These are phyloP conservation scores for Pontederia crassipes DNA, from an alignment of 176 grass and related monocot genomes.

Conservation along the genomic window DNA sequence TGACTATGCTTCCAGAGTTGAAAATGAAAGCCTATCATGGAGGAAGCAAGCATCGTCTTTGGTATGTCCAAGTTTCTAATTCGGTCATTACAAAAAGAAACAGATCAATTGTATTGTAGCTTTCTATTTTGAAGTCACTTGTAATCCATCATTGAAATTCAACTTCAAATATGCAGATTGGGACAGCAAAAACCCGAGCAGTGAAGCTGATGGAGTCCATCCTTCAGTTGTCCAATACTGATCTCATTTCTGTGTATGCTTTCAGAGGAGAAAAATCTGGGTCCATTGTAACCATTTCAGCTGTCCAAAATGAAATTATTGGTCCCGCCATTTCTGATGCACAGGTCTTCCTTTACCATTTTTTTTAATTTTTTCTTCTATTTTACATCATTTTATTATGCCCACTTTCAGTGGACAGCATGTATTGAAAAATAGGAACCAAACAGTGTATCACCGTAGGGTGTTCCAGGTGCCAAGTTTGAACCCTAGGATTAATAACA, in stretches of 20 bases:
- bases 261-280: slow-evolving; percentile 47
- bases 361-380: neutral
- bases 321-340: slow-evolving; percentile 60
- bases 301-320: slow-evolving; percentile 91
- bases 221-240: slow-evolving; percentile 85
- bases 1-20: slow-evolving; percentile 52
- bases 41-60: slow-evolving; percentile 59
- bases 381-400: too few relatives aligned
- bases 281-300: slow-evolving; percentile 30
- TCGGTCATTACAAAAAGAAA: neutral
- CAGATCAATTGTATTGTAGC: neutral
- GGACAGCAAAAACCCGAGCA: slow-evolving; percentile 67
- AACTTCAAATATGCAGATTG: slow-evolving; percentile 48
- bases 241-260: slow-evolving; percentile 71
- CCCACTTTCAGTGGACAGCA: too few relatives aligned
- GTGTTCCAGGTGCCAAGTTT: too few relatives aligned
- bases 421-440: too few relatives aligned
- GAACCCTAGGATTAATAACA: too few relatives aligned
- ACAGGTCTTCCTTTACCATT: slow-evolving; percentile 24
- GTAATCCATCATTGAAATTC: neutral
- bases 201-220: slow-evolving; percentile 70
- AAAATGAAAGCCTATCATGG: slow-evolving; percentile 54
- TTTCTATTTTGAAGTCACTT: neutral
- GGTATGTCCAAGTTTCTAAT: slow-evolving; percentile 38
- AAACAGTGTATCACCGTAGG: too few relatives aligned